Evolutionary conservation across 345 rosid species (phyloP).

Genomic region (Kernera saxatilis): DNA sequence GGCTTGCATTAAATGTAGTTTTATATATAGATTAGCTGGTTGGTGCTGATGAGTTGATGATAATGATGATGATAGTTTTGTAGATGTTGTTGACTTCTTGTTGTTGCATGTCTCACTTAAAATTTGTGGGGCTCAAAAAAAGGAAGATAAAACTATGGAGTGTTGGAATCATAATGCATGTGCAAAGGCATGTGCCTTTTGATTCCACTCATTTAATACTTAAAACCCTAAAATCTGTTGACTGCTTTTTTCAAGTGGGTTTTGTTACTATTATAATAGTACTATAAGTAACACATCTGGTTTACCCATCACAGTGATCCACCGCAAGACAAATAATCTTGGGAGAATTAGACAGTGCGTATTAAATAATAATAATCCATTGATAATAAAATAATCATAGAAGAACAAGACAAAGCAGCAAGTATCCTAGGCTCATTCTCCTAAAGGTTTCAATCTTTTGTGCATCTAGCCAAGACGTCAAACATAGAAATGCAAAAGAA

Average conservation of each 20-base stretch:
- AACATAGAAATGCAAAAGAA: background rate
- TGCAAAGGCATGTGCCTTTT: constrained; percentile 32
- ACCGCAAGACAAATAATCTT: constrained; percentile 10
- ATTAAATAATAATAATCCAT: background rate
- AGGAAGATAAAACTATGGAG: background rate
- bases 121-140: constrained; percentile 20
- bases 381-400: background rate
- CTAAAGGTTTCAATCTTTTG: constrained; percentile 12
- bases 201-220: constrained; percentile 16
- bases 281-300: constrained; percentile 2
- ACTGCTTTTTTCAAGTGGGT: constrained; percentile 21
- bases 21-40: constrained; percentile 21
- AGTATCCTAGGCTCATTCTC: constrained; percentile 18
- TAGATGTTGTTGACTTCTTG: constrained; percentile 23
- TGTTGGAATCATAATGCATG: constrained; percentile 26
- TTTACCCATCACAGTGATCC: constrained; percentile 14
- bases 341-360: background rate
- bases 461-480: constrained; percentile 3
- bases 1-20: constrained; percentile 4
- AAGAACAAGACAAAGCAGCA: constrained; percentile 10
- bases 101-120: constrained; percentile 24
- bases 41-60: constrained; percentile 14
- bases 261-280: background rate
- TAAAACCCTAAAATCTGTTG: constrained; percentile 16
- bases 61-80: background rate